Evolutionary conservation across 2,329 filamentous ascomycete genomes (phyloP).

Genomic region (Decorospora gaudefroyi): DNA sequence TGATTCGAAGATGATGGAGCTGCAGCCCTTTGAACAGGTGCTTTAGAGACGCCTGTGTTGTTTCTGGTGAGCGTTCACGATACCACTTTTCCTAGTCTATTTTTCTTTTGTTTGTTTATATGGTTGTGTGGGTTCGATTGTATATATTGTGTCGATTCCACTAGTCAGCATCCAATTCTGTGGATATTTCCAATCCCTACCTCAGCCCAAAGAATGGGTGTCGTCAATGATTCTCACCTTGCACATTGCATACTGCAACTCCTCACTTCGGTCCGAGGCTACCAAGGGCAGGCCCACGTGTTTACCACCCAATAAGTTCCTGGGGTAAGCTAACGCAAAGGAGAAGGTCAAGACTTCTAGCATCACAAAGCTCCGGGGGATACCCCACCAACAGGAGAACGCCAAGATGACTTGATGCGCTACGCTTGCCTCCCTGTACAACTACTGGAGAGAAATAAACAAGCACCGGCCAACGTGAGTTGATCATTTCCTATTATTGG

Average conservation of each 20-base stretch:
- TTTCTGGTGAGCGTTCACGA: conserved; percentile 14
- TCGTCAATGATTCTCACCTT: conserved; percentile 6
- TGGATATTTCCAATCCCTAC: no score
- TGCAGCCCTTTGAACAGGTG: no score
- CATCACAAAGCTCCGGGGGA: conserved; percentile 14
- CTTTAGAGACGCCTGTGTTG: no score
- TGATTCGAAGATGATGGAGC: background rate
- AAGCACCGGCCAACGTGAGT: conserved; percentile 18
- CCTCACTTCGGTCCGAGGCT: background rate
- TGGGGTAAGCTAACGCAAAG: conserved; percentile 24
- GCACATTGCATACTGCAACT: background rate
- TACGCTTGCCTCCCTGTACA: conserved; percentile 17
- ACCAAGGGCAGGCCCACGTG: conserved; percentile 5
- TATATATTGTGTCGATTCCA: no score
- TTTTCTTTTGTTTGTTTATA: conserved; percentile 1
- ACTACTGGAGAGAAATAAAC: background rate
- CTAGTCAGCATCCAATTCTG: no score
- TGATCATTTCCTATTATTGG: conserved; percentile 13
- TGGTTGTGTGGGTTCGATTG: no score
- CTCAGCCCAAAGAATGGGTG: no score
- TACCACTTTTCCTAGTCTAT: conserved; percentile 16
- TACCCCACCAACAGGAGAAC: conserved; percentile 13
- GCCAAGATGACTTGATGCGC: conserved; percentile 18
- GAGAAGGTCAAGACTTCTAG: conserved; percentile 28
- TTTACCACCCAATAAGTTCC: conserved; percentile 4